Conservation (phyloP, 2,329 filamentous ascomycete species). For the Aspergillus melleus region DNA sequence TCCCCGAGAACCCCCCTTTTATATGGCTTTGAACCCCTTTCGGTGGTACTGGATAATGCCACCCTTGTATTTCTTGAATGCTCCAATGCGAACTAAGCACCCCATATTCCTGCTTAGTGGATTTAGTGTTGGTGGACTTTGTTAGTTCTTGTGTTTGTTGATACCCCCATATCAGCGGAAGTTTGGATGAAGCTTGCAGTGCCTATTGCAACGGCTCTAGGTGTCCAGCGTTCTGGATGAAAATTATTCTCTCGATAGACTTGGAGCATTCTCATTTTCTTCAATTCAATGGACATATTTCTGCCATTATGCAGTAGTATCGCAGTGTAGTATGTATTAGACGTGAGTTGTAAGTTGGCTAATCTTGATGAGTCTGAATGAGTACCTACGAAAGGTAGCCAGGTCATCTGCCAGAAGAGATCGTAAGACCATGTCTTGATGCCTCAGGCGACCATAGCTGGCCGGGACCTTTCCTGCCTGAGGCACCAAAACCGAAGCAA, state of each 20-base stretch:
- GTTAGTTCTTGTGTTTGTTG: conserved; percentile 24
- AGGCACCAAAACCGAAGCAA: conserved; percentile 2
- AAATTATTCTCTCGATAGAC: conserved; percentile 17
- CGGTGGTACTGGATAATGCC: conserved; percentile 13
- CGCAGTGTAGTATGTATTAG: not conserved
- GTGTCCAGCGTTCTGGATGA: conserved; percentile 6
- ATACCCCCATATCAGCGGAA: conserved; percentile 26
- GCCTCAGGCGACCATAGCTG: no score
- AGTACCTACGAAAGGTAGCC: no score
- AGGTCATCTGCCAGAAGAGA: no score
- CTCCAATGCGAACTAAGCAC: not conserved
- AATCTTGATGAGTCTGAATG: no score
- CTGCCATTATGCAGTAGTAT: not conserved
- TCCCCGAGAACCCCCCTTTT: not conserved
- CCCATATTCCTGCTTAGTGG: not conserved
- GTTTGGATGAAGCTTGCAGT: conserved; percentile 21
- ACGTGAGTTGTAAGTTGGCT: no score
- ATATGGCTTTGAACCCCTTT: not conserved
- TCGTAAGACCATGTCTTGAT: no score
- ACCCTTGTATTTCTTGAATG: conserved; percentile 8
- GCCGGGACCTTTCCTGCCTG: conserved; percentile 1
- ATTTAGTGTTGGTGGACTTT: conserved; percentile 15
- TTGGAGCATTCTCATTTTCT: conserved; percentile 15
- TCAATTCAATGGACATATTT: conserved; percentile 20
- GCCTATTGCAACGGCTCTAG: conserved; percentile 11